These are phyloP conservation scores for Pythium aristosporum DNA, from an alignment of 352 stramenopile species.

Conservation along the genomic window DNA sequence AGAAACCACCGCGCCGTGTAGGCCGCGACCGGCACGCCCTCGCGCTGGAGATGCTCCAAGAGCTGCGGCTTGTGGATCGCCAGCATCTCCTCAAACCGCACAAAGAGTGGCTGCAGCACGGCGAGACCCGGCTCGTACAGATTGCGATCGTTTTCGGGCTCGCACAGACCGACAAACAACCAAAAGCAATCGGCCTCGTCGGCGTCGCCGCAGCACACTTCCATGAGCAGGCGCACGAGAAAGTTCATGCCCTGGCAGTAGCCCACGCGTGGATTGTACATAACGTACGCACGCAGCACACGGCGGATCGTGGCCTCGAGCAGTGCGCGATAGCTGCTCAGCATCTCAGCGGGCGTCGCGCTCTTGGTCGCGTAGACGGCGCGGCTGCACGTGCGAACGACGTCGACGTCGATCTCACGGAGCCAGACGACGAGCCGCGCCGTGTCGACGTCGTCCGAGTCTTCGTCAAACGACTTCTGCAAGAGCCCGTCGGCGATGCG, in stretches of 20 bases:
- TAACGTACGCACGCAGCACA: conserved; percentile 74
- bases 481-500: conserved; percentile 37
- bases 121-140: conserved; percentile 77
- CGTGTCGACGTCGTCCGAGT: conserved; percentile 47
- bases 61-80: conserved; percentile 68
- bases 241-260: conserved; percentile 91
- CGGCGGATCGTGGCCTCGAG: conserved; percentile 72
- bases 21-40: conserved; percentile 64
- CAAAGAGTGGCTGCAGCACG: conserved; percentile 62
- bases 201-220: conserved; percentile 43
- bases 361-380: conserved; percentile 36
- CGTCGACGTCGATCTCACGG: conserved; percentile 81
- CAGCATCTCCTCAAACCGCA: conserved; percentile 65
- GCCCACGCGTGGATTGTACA: conserved; percentile 78
- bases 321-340: conserved; percentile 20
- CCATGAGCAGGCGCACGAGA: conserved; percentile 67
- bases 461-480: conserved; percentile 31
- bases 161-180: conserved; percentile 76
- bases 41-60: conserved; percentile 50
- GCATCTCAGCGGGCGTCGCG: conserved; percentile 8
- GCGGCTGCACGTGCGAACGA: conserved; percentile 68
- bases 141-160: conserved; percentile 70
- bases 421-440: conserved; percentile 66
- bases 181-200: conserved; percentile 81
- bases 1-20: conserved; percentile 84